Evolutionary conservation across 768 basidiomycete genomes (phyloP).

Genomic region (Auricularia cornea): DNA sequence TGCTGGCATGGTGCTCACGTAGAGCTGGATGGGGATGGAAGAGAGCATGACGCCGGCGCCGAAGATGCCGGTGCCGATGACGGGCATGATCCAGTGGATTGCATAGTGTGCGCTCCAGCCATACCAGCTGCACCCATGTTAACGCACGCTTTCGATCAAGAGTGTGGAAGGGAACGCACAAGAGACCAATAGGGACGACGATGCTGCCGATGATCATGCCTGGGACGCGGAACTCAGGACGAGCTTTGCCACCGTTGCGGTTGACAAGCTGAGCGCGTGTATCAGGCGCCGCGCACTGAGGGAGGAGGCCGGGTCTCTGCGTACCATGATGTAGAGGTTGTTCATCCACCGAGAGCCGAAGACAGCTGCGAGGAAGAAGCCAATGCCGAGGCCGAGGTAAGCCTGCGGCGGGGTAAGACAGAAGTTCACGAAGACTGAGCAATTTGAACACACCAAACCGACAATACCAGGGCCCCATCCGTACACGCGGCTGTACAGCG

Average conservation of each 20-base stretch:
- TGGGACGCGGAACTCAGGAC: constrained; percentile 74
- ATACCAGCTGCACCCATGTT: constrained; percentile 67
- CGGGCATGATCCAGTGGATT: constrained; percentile 70
- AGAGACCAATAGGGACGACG: constrained; percentile 54
- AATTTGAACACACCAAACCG: constrained; percentile 46
- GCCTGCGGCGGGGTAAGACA: no score
- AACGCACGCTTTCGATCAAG: background rate
- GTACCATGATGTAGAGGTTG: constrained; percentile 2
- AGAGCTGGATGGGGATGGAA: constrained; percentile 51
- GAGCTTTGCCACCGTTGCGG: constrained; percentile 46
- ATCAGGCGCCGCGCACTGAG: no score
- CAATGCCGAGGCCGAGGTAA: constrained; percentile 32
- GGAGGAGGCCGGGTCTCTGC: no score
- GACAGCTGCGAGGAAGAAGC: constrained; percentile 25
- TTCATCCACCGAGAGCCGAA: constrained; percentile 24
- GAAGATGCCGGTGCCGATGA: constrained; percentile 40
- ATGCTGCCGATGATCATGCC: constrained; percentile 60
- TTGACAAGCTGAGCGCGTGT: constrained; percentile 16
- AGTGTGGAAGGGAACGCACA: constrained; percentile 9
- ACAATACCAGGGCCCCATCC: constrained; percentile 41
- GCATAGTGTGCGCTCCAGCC: constrained; percentile 70
- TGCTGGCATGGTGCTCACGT: constrained; percentile 22
- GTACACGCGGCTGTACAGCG: constrained; percentile 25
- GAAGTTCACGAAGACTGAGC: constrained; percentile 24
- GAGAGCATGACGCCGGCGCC: constrained; percentile 61